Conservation (phyloP, 352 stramenopile genomes). For the Elongisporangium prolatum region DNA sequence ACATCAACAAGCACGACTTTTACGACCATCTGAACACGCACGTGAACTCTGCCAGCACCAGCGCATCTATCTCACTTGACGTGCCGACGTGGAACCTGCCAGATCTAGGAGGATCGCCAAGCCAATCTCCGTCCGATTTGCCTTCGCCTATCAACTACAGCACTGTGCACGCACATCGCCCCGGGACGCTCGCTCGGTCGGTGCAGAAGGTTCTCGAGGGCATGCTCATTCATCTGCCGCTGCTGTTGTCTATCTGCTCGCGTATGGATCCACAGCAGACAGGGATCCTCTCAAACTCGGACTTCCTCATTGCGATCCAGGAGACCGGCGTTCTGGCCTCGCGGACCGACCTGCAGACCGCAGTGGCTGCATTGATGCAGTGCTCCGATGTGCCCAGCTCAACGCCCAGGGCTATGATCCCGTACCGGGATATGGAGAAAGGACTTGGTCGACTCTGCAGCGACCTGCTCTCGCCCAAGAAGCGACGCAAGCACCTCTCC, state of each 20-base stretch:
- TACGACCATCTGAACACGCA: constrained; percentile 61
- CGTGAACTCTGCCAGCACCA: constrained; percentile 7
- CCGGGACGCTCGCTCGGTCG: constrained; percentile 19
- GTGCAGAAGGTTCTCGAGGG: constrained; percentile 72
- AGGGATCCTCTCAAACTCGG: constrained; percentile 29
- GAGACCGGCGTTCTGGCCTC: constrained; percentile 60
- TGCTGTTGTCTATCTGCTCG: constrained; percentile 42
- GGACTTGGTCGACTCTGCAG: constrained; percentile 51
- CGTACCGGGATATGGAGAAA: constrained; percentile 39
- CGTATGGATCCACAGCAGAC: constrained; percentile 36
- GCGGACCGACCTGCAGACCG: constrained; percentile 44
- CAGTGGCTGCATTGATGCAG: constrained; percentile 40
- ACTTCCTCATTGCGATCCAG: constrained; percentile 51
- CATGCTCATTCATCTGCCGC: constrained; percentile 45
- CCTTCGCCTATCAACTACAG: constrained; percentile 7
- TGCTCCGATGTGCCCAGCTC: constrained; percentile 10
- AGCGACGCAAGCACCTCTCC: constrained; percentile 59
- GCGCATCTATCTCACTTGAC: not conserved
- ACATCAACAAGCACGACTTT: constrained; percentile 49
- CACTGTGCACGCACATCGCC: not conserved
- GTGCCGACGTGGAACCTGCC: constrained; percentile 17
- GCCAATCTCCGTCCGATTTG: not conserved
- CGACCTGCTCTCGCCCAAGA: constrained; percentile 63
- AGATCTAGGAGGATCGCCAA: not conserved
- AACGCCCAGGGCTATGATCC: constrained; percentile 15